These are phyloP conservation scores for Kickxella alabastrina DNA, from an alignment of 192 early-diverging fungal genomes.

Conservation along the genomic window DNA sequence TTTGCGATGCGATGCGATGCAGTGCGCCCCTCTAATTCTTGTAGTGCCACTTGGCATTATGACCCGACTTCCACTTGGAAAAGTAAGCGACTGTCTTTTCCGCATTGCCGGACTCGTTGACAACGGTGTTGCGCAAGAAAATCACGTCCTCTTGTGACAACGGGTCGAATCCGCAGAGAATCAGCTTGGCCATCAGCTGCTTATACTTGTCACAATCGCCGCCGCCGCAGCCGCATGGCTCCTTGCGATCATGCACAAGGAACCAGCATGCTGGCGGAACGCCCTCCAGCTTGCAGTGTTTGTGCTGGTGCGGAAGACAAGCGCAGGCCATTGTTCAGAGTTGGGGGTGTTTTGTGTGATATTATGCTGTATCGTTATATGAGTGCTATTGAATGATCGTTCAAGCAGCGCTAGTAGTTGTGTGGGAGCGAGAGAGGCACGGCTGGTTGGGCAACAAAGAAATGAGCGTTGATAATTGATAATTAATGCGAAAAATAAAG, in stretches of 20 bases:
- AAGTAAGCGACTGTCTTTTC: constrained; percentile 33
- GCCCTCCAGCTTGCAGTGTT: constrained; percentile 9
- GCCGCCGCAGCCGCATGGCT: constrained; percentile 43
- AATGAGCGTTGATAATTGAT: too few relatives aligned
- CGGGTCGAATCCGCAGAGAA: constrained; percentile 36
- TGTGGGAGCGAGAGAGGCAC: too few relatives aligned
- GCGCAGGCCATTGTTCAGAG: constrained; percentile 25
- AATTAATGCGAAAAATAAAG: too few relatives aligned
- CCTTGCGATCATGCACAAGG: constrained; percentile 39
- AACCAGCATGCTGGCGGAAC: constrained; percentile 42
- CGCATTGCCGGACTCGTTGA: constrained; percentile 28
- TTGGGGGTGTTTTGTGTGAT: not conserved
- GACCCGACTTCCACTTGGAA: constrained; percentile 46
- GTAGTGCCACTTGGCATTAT: constrained; percentile 31
- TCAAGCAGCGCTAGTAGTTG: too few relatives aligned
- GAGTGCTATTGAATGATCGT: too few relatives aligned
- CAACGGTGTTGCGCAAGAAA: constrained; percentile 37
- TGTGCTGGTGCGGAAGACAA: constrained; percentile 16
- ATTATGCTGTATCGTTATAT: too few relatives aligned
- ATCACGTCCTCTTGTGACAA: constrained; percentile 33
- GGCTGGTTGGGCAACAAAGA: too few relatives aligned
- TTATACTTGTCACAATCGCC: constrained; percentile 25
- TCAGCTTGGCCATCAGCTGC: constrained; percentile 37
- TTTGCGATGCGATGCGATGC: too few relatives aligned
- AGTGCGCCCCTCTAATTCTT: constrained; percentile 26